Percentiles rank a stretch among this genome's conserved stretches.
These are phyloP conservation scores for Dothistroma pini DNA, from an alignment of 2,329 filamentous ascomycete genomes.

Conservation along the genomic window DNA sequence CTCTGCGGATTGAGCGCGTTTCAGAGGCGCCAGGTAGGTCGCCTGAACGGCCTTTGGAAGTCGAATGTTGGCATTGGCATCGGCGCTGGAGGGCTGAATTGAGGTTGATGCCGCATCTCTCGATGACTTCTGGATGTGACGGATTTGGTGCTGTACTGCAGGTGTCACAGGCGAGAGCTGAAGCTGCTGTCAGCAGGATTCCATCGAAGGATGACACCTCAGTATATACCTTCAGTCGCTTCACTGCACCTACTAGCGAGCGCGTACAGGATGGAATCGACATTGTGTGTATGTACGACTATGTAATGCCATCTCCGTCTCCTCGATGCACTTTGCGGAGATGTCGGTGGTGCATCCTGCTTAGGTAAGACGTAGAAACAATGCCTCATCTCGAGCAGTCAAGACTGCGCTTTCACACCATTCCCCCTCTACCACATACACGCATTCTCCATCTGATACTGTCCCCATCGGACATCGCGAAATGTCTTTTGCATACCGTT, in stretches of 20 bases:
- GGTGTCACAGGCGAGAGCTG: constrained; percentile 26
- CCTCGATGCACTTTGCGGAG: not conserved
- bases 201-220: not conserved
- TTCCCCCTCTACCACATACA: not conserved
- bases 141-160: constrained; percentile 12
- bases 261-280: constrained; percentile 43
- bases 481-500: too few relatives aligned
- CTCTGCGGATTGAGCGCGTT: constrained; percentile 62
- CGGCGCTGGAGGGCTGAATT: constrained; percentile 8
- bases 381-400: not conserved
- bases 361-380: not conserved
- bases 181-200: not conserved
- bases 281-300: constrained; percentile 33
- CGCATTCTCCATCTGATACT: too few relatives aligned
- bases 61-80: constrained; percentile 44
- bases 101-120: constrained; percentile 11
- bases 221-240: constrained; percentile 40
- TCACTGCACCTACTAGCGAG: constrained; percentile 42
- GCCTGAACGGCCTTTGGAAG: constrained; percentile 79
- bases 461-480: too few relatives aligned
- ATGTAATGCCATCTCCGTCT: not conserved
- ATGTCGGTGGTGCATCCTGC: not conserved
- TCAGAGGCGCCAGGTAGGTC: constrained; percentile 79
- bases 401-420: not conserved
- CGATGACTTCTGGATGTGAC: constrained; percentile 19